Base-by-base conservation (phyloP, 2,329 filamentous ascomycete genomes). In the Colletotrichum sp. region DNA sequence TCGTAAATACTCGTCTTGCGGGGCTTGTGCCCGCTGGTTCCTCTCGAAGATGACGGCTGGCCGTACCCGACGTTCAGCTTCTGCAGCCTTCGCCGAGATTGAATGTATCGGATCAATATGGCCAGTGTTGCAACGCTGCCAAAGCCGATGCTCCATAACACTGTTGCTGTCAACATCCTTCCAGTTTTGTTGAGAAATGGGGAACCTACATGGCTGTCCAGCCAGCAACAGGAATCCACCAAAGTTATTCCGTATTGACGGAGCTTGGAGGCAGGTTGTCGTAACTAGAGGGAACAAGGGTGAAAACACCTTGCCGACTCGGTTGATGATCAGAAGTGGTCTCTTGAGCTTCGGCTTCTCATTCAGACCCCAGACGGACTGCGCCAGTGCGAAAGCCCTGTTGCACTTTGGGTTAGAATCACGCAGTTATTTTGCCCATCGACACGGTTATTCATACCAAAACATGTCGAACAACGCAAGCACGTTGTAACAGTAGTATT, bases 1-100 rank as follows among this genome's bases (percentile, higher is more conserved):
- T 89, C 86, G 76, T 88, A 89, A 8, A 88, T 86, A 24, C 81
- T 21, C 4, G 18, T 64, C 36, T 52, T 49, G 1, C 57, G 57
- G 4, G 28, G 34, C 10, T 7, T 55, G 3, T 12, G 59, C 5
- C 36, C 34, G 13, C 36, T n/a, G 13, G 26, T 49, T 30, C 32
- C 36, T 18, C 21, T 57, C 13, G 68, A 28, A 12, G 66, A 60
- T 15, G 66, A 60, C 0, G 52, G 55, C 13, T 65, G 36, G 13
- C 68, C 59, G 4, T 71, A 71, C 1, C 36, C 68, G 1, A 71
- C 59, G 21, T 65, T 65, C 26, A 63, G 2, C 28, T 71, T 71
- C 13, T 71, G 44, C 30, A 65, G 68, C 18, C 30, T 65, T 4
- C 36, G 57, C 9, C 68, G 6, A 4, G 59, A 71, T 16, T 52